A percentile compares a stretch with the other conserved stretches of the same genome.
phyloP scores from a whole-genome alignment of 352 stramenopile species.

The Plasmopara halstedii region DNA sequence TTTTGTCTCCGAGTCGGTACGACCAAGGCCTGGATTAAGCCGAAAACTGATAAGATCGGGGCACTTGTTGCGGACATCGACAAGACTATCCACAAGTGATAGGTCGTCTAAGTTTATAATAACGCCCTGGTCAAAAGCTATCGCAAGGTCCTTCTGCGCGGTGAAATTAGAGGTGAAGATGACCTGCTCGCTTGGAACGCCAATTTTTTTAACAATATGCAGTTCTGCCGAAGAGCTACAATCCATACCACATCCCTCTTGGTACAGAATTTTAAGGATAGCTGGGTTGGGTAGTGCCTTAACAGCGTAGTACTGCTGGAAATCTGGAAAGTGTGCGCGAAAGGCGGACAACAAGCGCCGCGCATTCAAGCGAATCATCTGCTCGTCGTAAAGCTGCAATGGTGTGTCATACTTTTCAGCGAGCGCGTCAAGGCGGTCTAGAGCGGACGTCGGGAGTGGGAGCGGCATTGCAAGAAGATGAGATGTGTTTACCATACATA shows the following conservation, averaged over 20 bases:
- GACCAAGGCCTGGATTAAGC: slow-evolving; percentile 79
- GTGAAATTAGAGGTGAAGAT: slow-evolving; percentile 91
- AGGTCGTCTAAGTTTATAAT: slow-evolving; percentile 87
- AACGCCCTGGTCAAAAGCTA: slow-evolving; percentile 69
- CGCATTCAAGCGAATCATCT: slow-evolving; percentile 76
- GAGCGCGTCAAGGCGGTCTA: slow-evolving; percentile 57
- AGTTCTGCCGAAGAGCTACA: slow-evolving; percentile 83
- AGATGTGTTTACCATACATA: slow-evolving; percentile 13
- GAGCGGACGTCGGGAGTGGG: slow-evolving; percentile 31
- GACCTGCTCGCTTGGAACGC: slow-evolving; percentile 63
- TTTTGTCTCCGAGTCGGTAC: slow-evolving; percentile 85
- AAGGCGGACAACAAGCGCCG: slow-evolving; percentile 63
- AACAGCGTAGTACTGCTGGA: slow-evolving; percentile 85
- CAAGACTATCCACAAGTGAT: slow-evolving; percentile 73
- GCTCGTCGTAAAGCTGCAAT: slow-evolving; percentile 85
- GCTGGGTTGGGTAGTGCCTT: slow-evolving; percentile 87
- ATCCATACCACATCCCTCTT: slow-evolving; percentile 86
- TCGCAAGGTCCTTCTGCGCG: slow-evolving; percentile 55
- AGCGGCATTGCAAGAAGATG: slow-evolving; percentile 39
- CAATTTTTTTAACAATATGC: slow-evolving; percentile 66
- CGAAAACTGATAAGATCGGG: slow-evolving; percentile 85
- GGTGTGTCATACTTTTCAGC: slow-evolving; percentile 72
- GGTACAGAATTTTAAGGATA: slow-evolving; percentile 73
- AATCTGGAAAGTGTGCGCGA: slow-evolving; percentile 67
- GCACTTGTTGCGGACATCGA: slow-evolving; percentile 55